A percentile compares a stretch with the other conserved stretches of the same genome.
Evolutionary conservation across 352 stramenopile species (phyloP).

Genomic region (Blastocystis sp.): DNA sequence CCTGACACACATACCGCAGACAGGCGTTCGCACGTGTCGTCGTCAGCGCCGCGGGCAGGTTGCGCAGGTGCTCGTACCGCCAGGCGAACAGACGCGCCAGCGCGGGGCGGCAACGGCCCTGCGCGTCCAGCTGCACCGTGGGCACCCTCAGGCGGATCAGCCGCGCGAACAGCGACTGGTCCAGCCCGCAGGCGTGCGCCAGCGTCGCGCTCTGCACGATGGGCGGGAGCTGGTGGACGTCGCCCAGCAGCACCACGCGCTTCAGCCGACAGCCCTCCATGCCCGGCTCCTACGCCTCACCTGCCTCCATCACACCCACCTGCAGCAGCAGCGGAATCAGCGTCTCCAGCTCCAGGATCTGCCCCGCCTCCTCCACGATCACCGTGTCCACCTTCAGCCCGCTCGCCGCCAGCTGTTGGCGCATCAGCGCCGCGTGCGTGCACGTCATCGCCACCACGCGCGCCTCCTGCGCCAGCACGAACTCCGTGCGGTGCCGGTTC

Average conservation of each 20-base stretch:
- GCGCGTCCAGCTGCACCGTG: conserved; percentile 83
- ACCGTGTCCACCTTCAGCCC: conserved; percentile 72
- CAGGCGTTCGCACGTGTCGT: conserved; percentile 82
- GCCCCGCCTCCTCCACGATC: conserved; percentile 89
- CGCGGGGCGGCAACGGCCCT: conserved; percentile 79
- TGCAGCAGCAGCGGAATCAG: conserved; percentile 87
- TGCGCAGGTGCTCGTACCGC: conserved; percentile 79
- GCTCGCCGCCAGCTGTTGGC: conserved; percentile 81
- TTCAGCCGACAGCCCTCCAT: conserved; percentile 78
- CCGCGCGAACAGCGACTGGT: conserved; percentile 90
- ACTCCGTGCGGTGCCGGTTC: conserved; percentile 83
- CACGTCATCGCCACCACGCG: conserved; percentile 90
- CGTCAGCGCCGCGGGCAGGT: conserved; percentile 76
- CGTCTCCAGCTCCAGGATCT: conserved; percentile 89
- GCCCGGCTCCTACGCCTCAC: conserved; percentile 27
- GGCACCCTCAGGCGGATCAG: conserved; percentile 87
- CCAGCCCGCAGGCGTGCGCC: conserved; percentile 82
- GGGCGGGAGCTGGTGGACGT: conserved; percentile 86
- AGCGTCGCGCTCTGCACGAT: conserved; percentile 85
- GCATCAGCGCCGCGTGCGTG: conserved; percentile 86
- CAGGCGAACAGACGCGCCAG: conserved; percentile 85
- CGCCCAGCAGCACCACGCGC: conserved; percentile 88
- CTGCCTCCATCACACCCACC: conserved; percentile 46
- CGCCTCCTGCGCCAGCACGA: conserved; percentile 90
- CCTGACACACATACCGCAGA: conserved; percentile 83